phyloP scores from a whole-genome alignment of 352 stramenopile species.

The Peronospora destructor region DNA sequence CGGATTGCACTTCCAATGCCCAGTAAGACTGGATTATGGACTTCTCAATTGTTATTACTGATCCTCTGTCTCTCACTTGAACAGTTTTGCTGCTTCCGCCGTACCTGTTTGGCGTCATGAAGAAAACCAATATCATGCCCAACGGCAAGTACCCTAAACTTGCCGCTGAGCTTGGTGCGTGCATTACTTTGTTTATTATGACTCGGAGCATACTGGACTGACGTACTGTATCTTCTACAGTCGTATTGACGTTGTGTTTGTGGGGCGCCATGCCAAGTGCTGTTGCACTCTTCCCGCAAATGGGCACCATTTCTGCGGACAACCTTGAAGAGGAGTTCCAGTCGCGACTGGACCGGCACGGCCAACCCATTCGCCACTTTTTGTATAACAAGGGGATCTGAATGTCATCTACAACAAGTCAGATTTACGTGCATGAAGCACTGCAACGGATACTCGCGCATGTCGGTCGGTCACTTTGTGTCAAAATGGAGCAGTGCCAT shows the following conservation, averaged over 20 bases:
- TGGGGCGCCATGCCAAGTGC: slow-evolving; percentile 73
- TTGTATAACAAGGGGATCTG: slow-evolving; percentile 84
- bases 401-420: slow-evolving; percentile 1
- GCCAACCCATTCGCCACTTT: slow-evolving; percentile 51
- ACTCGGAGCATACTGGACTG: background rate
- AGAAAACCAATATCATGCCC: slow-evolving; percentile 69
- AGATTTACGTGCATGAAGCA: background rate
- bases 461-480: too few species aligned
- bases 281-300: slow-evolving; percentile 77
- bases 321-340: slow-evolving; percentile 61
- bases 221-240: slow-evolving; percentile 14
- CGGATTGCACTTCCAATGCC: slow-evolving; percentile 73
- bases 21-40: slow-evolving; percentile 36
- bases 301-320: slow-evolving; percentile 55
- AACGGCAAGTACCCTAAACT: slow-evolving; percentile 64
- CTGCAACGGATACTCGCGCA: too few species aligned
- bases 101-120: slow-evolving; percentile 74
- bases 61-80: background rate
- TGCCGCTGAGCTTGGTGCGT: slow-evolving; percentile 64
- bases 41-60: background rate
- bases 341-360: slow-evolving; percentile 47
- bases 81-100: slow-evolving; percentile 73
- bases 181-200: background rate
- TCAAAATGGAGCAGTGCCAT: background rate
- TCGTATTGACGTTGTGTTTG: slow-evolving; percentile 70